These are phyloP conservation scores for Fusarium denticulatum DNA, from an alignment of 2,329 filamentous ascomycete genomes.

Conservation along the genomic window DNA sequence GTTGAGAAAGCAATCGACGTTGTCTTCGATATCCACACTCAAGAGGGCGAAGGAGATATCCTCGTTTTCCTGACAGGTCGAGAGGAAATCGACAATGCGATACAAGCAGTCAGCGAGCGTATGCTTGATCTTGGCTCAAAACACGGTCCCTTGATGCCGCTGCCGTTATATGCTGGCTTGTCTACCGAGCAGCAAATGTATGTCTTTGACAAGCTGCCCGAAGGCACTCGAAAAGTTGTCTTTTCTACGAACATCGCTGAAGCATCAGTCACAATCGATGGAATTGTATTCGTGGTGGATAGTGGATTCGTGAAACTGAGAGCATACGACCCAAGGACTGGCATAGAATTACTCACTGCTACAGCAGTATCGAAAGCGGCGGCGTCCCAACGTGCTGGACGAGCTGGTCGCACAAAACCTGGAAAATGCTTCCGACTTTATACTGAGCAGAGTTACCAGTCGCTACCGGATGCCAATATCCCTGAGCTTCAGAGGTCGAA, in stretches of 20 bases:
- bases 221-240: constrained; percentile 88
- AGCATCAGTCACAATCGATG: constrained; percentile 93
- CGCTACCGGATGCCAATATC: constrained; percentile 75
- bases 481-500: constrained; percentile 95
- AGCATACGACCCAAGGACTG: constrained; percentile 83
- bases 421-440: constrained; percentile 97
- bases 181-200: constrained; percentile 94
- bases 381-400: constrained; percentile 88
- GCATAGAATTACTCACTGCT: constrained; percentile 87
- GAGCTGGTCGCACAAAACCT: constrained; percentile 86
- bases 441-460: constrained; percentile 76
- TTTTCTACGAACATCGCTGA: constrained; percentile 97
- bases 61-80: constrained; percentile 91
- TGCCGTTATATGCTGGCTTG: constrained; percentile 90
- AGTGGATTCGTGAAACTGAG: constrained; percentile 90
- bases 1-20: constrained; percentile 83
- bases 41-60: constrained; percentile 85
- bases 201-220: constrained; percentile 85
- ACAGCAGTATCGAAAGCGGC: constrained; percentile 89
- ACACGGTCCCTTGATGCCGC: constrained; percentile 46
- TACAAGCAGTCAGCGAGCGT: constrained; percentile 82
- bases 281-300: constrained; percentile 91
- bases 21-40: constrained; percentile 86
- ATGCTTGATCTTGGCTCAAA: constrained; percentile 64
- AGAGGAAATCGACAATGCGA: constrained; percentile 87